phyloP scores from a whole-genome alignment of 371 early-diverging fungal genomes.

The Mortierella sp. region DNA sequence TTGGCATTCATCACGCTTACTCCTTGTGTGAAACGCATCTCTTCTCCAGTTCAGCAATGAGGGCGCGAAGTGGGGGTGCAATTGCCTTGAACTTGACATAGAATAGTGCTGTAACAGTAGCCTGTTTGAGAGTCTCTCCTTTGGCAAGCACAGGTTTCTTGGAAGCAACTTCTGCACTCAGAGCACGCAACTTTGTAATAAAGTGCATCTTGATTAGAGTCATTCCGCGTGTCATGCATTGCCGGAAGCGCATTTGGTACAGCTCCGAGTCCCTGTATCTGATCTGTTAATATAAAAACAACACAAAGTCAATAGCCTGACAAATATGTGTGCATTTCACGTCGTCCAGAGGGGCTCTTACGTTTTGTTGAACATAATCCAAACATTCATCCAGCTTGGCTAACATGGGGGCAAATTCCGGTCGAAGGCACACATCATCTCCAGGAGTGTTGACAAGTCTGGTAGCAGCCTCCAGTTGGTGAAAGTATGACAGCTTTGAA shows the following conservation, averaged over 20 bases:
- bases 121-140: constrained; percentile 52
- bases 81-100: constrained; percentile 83
- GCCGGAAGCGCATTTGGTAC: constrained; percentile 89
- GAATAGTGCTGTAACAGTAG: constrained; percentile 61
- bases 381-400: constrained; percentile 80
- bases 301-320: too few relatives aligned
- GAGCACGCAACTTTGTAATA: constrained; percentile 70
- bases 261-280: constrained; percentile 87
- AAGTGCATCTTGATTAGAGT: constrained; percentile 90
- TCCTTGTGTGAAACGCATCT: constrained; percentile 77
- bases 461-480: constrained; percentile 82
- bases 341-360: constrained; percentile 43
- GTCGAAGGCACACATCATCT: constrained; percentile 81
- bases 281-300: constrained; percentile 55
- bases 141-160: constrained; percentile 55
- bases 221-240: constrained; percentile 90
- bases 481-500: constrained; percentile 77
- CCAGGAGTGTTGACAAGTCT: constrained; percentile 83
- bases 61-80: constrained; percentile 68
- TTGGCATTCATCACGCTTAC: constrained; percentile 53
- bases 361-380: constrained; percentile 80
- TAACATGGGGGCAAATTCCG: constrained; percentile 82
- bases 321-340: neutral
- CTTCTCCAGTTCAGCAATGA: constrained; percentile 79
- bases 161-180: constrained; percentile 71